These are phyloP conservation scores for Groenewaldozyma salmanticensis DNA, from an alignment of 805 yeast genomes.

Conservation along the genomic window DNA sequence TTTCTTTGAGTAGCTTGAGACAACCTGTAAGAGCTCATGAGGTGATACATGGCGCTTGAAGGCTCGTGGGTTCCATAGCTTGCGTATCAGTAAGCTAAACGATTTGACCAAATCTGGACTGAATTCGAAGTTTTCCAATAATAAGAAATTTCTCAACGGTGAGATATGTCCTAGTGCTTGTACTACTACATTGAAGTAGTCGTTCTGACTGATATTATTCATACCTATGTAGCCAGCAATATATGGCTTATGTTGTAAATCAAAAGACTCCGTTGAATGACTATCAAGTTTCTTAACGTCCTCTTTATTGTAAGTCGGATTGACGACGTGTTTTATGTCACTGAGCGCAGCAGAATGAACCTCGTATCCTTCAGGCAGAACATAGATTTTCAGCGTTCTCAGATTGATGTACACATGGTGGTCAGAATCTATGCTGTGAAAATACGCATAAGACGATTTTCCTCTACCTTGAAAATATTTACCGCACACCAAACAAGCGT, in stretches of 20 bases:
- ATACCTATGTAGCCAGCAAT: conserved; percentile 59
- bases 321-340: conserved; percentile 43
- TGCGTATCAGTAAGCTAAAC: conserved; percentile 41
- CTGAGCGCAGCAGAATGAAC: conserved; percentile 32
- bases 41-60: conserved; percentile 58
- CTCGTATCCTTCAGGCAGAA: conserved; percentile 55
- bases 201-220: conserved; percentile 42
- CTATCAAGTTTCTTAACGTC: conserved; percentile 29
- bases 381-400: conserved; percentile 37
- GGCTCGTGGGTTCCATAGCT: conserved; percentile 54
- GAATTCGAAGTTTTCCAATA: conserved; percentile 22
- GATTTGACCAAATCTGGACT: conserved; percentile 32
- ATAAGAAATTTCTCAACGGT: conserved; percentile 38
- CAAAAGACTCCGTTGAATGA: conserved; percentile 20
- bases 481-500: conserved; percentile 68
- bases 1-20: conserved; percentile 36
- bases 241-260: conserved; percentile 39
- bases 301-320: conserved; percentile 38
- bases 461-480: conserved; percentile 63
- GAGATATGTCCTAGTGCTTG: conserved; percentile 47
- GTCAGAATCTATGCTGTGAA: conserved; percentile 51
- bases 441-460: conserved; percentile 52
- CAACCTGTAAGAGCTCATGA: conserved; percentile 48
- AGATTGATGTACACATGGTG: conserved; percentile 59
- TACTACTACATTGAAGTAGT: conserved; percentile 48